phyloP scores from a whole-genome alignment of 176 grass and related monocot genomes.

The Oropetium thomaeum region DNA sequence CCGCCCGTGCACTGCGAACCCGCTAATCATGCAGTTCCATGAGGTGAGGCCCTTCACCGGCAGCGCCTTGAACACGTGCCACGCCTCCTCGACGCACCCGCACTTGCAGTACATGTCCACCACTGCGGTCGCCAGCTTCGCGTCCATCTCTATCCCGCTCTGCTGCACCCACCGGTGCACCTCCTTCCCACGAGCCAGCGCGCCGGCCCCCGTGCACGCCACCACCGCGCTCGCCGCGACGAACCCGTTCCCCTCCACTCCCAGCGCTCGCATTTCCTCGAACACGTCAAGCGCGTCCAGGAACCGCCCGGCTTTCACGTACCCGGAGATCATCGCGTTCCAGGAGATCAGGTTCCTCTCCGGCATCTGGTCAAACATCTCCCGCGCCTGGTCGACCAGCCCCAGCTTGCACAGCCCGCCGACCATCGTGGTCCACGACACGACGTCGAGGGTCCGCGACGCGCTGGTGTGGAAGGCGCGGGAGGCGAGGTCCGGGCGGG shows the following conservation, averaged over 20 bases:
- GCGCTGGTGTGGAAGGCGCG: slow-evolving; percentile 33
- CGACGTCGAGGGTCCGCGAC: slow-evolving; percentile 25
- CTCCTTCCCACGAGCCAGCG: slow-evolving; percentile 50
- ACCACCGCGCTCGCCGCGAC: slow-evolving; percentile 52
- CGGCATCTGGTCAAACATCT: slow-evolving; percentile 72
- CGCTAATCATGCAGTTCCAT: slow-evolving; percentile 93
- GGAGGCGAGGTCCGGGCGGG: slow-evolving; percentile 40
- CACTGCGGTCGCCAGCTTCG: slow-evolving; percentile 59
- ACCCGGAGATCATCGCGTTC: slow-evolving; percentile 87
- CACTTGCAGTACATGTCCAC: slow-evolving; percentile 97
- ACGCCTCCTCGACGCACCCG: slow-evolving; percentile 65
- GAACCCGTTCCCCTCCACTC: slow-evolving; percentile 56
- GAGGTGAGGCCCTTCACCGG: slow-evolving; percentile 43
- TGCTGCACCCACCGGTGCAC: slow-evolving; percentile 56
- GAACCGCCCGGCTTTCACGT: slow-evolving; percentile 51
- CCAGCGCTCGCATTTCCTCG: slow-evolving; percentile 47
- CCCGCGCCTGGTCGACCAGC: slow-evolving; percentile 54
- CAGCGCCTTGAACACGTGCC: slow-evolving; percentile 41
- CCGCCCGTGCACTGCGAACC: slow-evolving; percentile 64
- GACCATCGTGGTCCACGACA: slow-evolving; percentile 84
- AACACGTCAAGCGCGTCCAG: slow-evolving; percentile 65
- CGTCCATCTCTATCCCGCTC: slow-evolving; percentile 51
- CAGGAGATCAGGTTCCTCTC: slow-evolving; percentile 70
- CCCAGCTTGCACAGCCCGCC: slow-evolving; percentile 57
- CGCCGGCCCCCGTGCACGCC: slow-evolving; percentile 62